A percentile compares a stretch with the other conserved stretches of the same genome.
phyloP scores from a whole-genome alignment of 768 basidiomycete genomes.

The Cystobasidium tubakii region DNA sequence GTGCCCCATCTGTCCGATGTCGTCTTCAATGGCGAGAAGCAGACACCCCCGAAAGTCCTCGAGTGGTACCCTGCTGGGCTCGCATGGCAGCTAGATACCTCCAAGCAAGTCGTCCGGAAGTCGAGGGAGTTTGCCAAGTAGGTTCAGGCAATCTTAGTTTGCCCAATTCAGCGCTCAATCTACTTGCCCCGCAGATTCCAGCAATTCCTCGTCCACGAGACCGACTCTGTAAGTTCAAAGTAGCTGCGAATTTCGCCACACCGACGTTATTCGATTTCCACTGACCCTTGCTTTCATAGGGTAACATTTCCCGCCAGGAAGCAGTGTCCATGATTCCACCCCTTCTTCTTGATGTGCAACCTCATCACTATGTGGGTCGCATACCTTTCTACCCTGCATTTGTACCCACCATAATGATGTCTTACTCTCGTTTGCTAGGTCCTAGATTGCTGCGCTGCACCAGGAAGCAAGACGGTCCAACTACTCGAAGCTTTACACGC shows the following conservation, averaged over 20 bases:
- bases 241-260: neutral
- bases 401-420: conserved; percentile 8
- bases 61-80: conserved; percentile 93
- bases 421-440: conserved; percentile 54
- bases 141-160: too few relatives aligned
- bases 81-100: conserved; percentile 92
- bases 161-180: too few relatives aligned
- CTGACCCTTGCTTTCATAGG: conserved; percentile 54
- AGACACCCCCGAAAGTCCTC: conserved; percentile 75
- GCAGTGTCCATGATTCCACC: conserved; percentile 99
- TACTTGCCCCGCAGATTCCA: conserved; percentile 70
- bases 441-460: conserved; percentile 97
- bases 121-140: conserved; percentile 75
- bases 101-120: conserved; percentile 80
- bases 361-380: conserved; percentile 63
- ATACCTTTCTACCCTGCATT: neutral
- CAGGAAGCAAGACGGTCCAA: conserved; percentile 97
- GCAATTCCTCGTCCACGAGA: conserved; percentile 92
- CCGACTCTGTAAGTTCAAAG: conserved; percentile 74
- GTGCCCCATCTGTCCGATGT: conserved; percentile 69
- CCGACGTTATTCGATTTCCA: neutral
- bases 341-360: conserved; percentile 84
- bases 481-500: conserved; percentile 90
- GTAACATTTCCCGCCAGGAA: conserved; percentile 92
- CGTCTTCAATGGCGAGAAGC: conserved; percentile 65